These are phyloP conservation scores for Gilbertella persicaria DNA, from an alignment of 371 early-diverging fungal genomes.

Conservation along the genomic window DNA sequence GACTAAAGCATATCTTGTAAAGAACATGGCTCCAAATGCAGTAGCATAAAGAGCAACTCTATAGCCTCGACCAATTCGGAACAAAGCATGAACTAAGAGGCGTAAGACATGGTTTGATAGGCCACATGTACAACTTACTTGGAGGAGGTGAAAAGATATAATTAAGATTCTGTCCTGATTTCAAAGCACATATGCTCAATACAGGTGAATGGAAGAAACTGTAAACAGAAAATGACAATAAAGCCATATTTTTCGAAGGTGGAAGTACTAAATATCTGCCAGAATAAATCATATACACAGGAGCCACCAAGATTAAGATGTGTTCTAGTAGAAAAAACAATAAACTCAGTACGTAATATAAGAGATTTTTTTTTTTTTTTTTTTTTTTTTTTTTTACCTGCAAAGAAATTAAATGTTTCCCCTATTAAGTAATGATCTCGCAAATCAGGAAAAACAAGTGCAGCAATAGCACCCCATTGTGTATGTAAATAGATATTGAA, in stretches of 20 bases:
- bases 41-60: conserved; percentile 24
- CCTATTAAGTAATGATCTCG: conserved; percentile 54
- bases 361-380: no score
- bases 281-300: conserved; percentile 51
- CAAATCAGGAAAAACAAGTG: conserved; percentile 59
- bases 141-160: conserved; percentile 54
- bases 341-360: no score
- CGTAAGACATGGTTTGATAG: no score
- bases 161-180: conserved; percentile 49
- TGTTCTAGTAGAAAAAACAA: no score
- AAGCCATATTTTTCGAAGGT: conserved; percentile 36
- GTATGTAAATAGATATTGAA: conserved; percentile 67
- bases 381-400: conserved; percentile 42
- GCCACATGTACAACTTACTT: no score
- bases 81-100: no score
- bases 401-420: conserved; percentile 63
- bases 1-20: conserved; percentile 25
- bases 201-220: conserved; percentile 52
- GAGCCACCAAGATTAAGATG: conserved; percentile 42
- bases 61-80: conserved; percentile 21
- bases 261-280: conserved; percentile 54
- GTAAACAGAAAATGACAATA: conserved; percentile 50
- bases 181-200: conserved; percentile 39
- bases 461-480: conserved; percentile 64
- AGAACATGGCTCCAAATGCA: conserved; percentile 29